A percentile compares a stretch with the other conserved stretches of the same genome.
Evolutionary conservation across 495 filamentous ascomycete genomes (phyloP).

Genomic region (Niebla homalea): DNA sequence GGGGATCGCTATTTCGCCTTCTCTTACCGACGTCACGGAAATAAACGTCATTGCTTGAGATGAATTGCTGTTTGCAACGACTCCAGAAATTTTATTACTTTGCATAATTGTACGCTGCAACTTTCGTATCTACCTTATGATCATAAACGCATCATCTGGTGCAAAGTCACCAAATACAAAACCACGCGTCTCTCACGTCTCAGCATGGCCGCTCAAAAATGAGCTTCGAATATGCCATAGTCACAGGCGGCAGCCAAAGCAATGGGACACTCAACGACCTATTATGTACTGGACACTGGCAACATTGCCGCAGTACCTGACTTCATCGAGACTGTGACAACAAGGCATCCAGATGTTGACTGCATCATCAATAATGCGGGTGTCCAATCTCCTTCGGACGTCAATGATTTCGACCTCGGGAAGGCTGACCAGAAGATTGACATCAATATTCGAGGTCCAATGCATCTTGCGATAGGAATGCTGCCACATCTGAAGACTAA

Average conservation of each 20-base stretch:
- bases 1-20: no score
- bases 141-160: no score
- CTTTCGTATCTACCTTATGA: no score
- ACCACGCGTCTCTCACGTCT: background rate
- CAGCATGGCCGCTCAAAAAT: constrained; percentile 6
- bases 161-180: no score
- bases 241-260: constrained; percentile 31
- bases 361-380: constrained; percentile 32
- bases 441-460: constrained; percentile 36
- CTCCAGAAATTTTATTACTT: background rate
- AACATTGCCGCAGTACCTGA: constrained; percentile 21
- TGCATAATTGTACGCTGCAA: background rate
- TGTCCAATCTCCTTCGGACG: constrained; percentile 19
- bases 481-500: constrained; percentile 29
- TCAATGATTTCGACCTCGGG: constrained; percentile 20
- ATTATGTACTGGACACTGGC: constrained; percentile 28
- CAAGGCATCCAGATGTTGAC: constrained; percentile 33
- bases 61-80: no score
- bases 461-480: constrained; percentile 32
- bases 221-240: constrained; percentile 26
- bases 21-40: no score
- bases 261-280: constrained; percentile 12
- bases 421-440: constrained; percentile 36
- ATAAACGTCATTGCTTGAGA: no score
- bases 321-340: constrained; percentile 24